These are phyloP conservation scores for Pterocarpus macrocarpus DNA, from an alignment of 306 rosid species.

Conservation along the genomic window DNA sequence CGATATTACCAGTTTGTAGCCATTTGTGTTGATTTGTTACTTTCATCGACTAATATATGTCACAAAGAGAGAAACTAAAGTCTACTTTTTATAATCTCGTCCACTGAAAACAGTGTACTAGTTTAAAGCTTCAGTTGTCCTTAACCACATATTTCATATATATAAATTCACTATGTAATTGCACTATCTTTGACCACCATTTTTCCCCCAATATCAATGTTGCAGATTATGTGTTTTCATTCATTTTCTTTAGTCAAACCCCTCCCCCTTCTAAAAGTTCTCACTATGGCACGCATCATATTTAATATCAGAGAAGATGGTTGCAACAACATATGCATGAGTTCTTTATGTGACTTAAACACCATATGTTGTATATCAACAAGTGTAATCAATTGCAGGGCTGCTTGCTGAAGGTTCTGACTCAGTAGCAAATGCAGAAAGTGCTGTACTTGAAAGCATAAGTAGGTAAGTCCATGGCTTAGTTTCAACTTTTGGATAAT, in stretches of 20 bases:
- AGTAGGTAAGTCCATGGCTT: slow-evolving; percentile 69
- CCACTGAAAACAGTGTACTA: not conserved
- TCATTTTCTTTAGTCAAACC: slow-evolving; percentile 22
- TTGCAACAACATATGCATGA: slow-evolving; percentile 1
- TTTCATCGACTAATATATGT: slow-evolving; percentile 2
- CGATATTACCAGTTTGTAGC: slow-evolving; percentile 21
- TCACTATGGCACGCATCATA: slow-evolving; percentile 19
- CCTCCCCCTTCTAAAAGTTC: slow-evolving; percentile 8
- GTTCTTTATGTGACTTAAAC: slow-evolving; percentile 46
- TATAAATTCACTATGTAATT: not conserved
- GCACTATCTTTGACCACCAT: not conserved
- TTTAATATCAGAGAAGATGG: slow-evolving; percentile 9
- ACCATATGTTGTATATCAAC: slow-evolving; percentile 53
- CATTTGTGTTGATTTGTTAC: slow-evolving; percentile 8
- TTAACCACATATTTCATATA: not conserved
- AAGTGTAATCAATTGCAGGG: slow-evolving; percentile 73
- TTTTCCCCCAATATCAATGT: not conserved
- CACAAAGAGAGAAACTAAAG: not conserved
- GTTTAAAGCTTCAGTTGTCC: slow-evolving; percentile 11
- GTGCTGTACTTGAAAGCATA: slow-evolving; percentile 81
- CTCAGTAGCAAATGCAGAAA: slow-evolving; percentile 83
- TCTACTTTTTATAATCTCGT: not conserved
- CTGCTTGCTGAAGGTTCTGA: slow-evolving; percentile 76
- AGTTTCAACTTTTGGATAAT: not conserved
- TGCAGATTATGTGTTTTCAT: slow-evolving; percentile 14